Evolutionary conservation across 768 basidiomycete genomes (phyloP).

Genomic region (Kwoniella dendrophila): DNA sequence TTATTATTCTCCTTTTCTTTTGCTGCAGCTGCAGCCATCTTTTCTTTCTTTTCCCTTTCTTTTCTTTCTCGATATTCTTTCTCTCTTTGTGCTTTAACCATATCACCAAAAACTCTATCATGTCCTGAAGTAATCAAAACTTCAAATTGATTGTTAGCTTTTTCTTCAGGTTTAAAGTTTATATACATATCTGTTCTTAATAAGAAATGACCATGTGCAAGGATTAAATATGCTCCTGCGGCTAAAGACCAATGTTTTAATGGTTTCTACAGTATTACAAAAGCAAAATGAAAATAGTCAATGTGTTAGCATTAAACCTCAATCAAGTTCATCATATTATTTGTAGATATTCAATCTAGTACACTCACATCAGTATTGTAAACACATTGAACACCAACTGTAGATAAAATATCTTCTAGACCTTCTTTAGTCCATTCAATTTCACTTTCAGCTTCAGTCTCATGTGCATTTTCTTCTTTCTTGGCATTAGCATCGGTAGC

Average conservation of each 20-base stretch:
- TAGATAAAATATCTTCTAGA: constrained; percentile 33
- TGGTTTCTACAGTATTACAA: constrained; percentile 29
- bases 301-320: no score
- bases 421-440: constrained; percentile 29
- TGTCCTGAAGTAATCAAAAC: constrained; percentile 33
- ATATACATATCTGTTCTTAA: constrained; percentile 34
- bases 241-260: constrained; percentile 24
- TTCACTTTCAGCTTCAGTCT: no score
- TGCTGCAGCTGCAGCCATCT: constrained; percentile 27
- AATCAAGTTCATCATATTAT: not conserved
- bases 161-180: constrained; percentile 35
- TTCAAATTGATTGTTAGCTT: constrained; percentile 40
- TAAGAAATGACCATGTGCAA: constrained; percentile 40
- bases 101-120: constrained; percentile 47
- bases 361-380: constrained; percentile 43
- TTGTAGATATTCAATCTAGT: not conserved
- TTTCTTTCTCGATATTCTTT: constrained; percentile 44
- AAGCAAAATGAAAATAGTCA: not conserved
- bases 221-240: constrained; percentile 26
- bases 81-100: constrained; percentile 47
- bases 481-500: no score
- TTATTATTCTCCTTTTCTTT: constrained; percentile 17
- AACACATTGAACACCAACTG: constrained; percentile 42
- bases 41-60: constrained; percentile 33
- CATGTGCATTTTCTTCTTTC: no score